phyloP scores from a whole-genome alignment of 2,329 filamentous ascomycete species.

The Pseudocercospora ulei region DNA sequence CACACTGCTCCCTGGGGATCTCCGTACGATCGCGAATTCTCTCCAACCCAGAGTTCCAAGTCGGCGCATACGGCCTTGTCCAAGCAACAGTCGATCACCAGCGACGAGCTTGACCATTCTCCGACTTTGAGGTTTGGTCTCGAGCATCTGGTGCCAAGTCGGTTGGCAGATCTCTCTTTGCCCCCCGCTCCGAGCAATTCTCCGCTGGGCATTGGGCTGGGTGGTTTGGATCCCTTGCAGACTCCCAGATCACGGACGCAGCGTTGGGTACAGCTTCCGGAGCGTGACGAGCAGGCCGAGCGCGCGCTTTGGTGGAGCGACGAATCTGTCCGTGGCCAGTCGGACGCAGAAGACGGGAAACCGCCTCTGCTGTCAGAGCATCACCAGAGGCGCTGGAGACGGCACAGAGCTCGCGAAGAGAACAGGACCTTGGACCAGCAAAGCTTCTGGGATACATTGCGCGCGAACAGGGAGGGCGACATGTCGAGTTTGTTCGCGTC shows the following conservation, averaged over 20 bases:
- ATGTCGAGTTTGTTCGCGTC: slow-evolving; percentile 32
- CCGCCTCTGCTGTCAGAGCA: slow-evolving; percentile 8
- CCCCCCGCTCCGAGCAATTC: slow-evolving; percentile 15
- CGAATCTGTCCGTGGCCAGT: slow-evolving; percentile 53
- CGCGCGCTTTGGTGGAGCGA: slow-evolving; percentile 72
- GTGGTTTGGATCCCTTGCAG: slow-evolving; percentile 20
- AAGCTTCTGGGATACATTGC: slow-evolving; percentile 41
- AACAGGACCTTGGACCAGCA: slow-evolving; percentile 45
- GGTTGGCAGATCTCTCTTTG: slow-evolving; percentile 24
- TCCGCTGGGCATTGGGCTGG: slow-evolving; percentile 13
- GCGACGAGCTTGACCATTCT: slow-evolving; percentile 27
- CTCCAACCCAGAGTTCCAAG: slow-evolving; percentile 40
- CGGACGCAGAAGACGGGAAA: slow-evolving; percentile 37
- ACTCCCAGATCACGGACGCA: slow-evolving; percentile 30
- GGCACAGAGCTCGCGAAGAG: slow-evolving; percentile 38
- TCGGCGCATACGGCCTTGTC: slow-evolving; percentile 31
- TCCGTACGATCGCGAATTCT: slow-evolving; percentile 57
- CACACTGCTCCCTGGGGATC: slow-evolving; percentile 83
- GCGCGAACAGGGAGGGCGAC: slow-evolving; percentile 35
- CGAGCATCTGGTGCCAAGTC: slow-evolving; percentile 32
- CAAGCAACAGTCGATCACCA: slow-evolving; percentile 25
- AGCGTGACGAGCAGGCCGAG: slow-evolving; percentile 21
- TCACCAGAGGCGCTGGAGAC: slow-evolving; percentile 17
- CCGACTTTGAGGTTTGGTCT: slow-evolving; percentile 31
- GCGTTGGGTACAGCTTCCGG: slow-evolving; percentile 31